Evolutionary conservation across 176 grass and related monocot genomes (phyloP).

Genomic region (Lolium perenne): DNA sequence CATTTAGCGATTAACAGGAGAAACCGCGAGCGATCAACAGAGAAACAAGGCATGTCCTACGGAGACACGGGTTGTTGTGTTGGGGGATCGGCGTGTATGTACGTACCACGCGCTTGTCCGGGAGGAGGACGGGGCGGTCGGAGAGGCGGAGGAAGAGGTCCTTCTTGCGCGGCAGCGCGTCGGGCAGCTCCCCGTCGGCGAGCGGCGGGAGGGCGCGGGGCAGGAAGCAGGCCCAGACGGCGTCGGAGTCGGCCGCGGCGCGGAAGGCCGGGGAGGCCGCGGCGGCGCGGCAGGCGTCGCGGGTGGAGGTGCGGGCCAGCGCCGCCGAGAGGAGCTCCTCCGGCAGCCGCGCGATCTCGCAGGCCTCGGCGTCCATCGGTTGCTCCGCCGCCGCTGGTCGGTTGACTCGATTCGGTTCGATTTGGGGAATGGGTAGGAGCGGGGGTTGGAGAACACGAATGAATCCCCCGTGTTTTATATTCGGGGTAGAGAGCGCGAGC

Average conservation of each 20-base stretch:
- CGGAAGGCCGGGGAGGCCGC: constrained; percentile 57
- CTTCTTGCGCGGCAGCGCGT: constrained; percentile 40
- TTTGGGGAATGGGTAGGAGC: no score
- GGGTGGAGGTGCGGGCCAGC: constrained; percentile 54
- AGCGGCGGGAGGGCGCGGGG: constrained; percentile 43
- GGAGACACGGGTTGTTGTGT: no score
- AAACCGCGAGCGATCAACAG: neutral
- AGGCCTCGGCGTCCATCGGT: neutral
- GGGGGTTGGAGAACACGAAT: no score
- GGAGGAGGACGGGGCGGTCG: constrained; percentile 48
- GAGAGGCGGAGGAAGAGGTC: constrained; percentile 60
- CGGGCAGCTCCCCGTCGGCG: constrained; percentile 41
- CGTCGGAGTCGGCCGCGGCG: constrained; percentile 62
- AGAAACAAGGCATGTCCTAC: no score
- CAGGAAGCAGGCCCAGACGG: constrained; percentile 66
- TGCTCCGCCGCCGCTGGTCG: neutral
- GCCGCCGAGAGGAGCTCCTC: constrained; percentile 60
- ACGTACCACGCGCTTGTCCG: constrained; percentile 49
- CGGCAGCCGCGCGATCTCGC: constrained; percentile 49
- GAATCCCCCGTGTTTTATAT: no score
- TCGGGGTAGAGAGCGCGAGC: no score
- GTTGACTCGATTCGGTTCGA: neutral
- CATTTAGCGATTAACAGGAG: no score
- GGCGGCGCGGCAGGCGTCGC: constrained; percentile 54
- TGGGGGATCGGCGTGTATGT: no score